Conservation (phyloP, 208 protist species). For the Leishmania braziliensis region DNA sequence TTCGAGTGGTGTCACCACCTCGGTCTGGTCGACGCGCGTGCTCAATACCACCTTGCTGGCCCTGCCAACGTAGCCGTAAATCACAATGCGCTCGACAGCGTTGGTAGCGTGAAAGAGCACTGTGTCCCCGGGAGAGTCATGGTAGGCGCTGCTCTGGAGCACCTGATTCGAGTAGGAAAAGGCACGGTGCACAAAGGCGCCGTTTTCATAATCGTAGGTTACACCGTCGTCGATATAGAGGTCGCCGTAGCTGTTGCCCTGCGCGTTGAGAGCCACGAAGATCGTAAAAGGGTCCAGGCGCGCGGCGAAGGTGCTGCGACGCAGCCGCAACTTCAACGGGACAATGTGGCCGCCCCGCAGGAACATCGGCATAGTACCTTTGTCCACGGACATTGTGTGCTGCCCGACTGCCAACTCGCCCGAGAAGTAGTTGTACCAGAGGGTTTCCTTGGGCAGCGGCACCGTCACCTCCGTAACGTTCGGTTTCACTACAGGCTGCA, state of each 20-base stretch:
- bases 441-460: constrained; percentile 67
- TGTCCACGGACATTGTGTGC: constrained; percentile 48
- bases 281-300: constrained; percentile 94
- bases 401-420: constrained; percentile 29
- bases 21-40: not conserved
- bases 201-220: constrained; percentile 66
- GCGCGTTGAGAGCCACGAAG: constrained; percentile 81
- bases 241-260: constrained; percentile 66
- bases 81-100: constrained; percentile 66
- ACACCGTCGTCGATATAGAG: constrained; percentile 82
- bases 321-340: constrained; percentile 88
- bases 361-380: constrained; percentile 93
- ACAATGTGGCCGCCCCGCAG: constrained; percentile 94
- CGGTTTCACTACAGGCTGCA: constrained; percentile 81
- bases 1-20: constrained; percentile 36
- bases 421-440: constrained; percentile 80
- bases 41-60: constrained; percentile 15
- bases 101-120: constrained; percentile 29
- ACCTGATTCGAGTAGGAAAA: constrained; percentile 52
- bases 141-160: constrained; percentile 35
- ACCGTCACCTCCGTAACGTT: constrained; percentile 54
- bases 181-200: constrained; percentile 50
- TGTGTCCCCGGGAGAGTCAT: not conserved
- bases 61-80: constrained; percentile 60
- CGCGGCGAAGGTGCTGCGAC: constrained; percentile 83